Conservation (phyloP, 139 green algal genomes). For the Tetratostichococcus sp. region DNA sequence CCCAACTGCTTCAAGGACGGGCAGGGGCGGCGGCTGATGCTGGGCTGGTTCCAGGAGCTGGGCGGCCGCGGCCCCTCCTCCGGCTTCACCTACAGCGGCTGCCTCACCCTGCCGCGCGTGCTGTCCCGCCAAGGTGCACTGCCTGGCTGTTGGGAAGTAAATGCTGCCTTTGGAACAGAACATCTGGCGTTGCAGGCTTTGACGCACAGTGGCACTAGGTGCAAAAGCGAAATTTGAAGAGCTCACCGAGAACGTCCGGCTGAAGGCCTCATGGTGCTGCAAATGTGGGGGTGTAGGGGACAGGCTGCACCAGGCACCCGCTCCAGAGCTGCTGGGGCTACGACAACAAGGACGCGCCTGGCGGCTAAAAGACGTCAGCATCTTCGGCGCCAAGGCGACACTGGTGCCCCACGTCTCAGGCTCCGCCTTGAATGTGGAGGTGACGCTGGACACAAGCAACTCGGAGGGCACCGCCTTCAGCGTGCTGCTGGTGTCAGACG, state of each 20-base stretch:
- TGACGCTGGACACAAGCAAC: conserved; percentile 2
- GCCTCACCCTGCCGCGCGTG: conserved; percentile 25
- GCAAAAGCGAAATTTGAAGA: too few species aligned
- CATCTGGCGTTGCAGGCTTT: too few species aligned
- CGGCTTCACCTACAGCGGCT: conserved; percentile 29
- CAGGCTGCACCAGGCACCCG: conserved; percentile 15
- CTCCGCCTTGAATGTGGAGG: background rate
- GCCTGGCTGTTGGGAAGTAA: background rate
- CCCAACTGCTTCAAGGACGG: conserved; percentile 18
- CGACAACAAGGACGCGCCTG: background rate
- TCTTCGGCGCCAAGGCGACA: background rate
- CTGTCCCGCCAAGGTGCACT: conserved; percentile 18
- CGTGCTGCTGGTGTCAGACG: conserved; percentile 7
- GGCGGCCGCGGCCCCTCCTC: background rate
- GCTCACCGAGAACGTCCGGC: too few species aligned
- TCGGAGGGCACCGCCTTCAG: background rate
- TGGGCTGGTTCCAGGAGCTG: conserved; percentile 36
- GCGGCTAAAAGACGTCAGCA: background rate
- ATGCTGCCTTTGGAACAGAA: too few species aligned
- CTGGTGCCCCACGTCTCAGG: background rate
- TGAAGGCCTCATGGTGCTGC: too few species aligned
- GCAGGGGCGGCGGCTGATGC: conserved; percentile 17
- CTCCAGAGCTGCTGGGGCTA: conserved; percentile 5
- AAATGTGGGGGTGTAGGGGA: conserved; percentile 3
- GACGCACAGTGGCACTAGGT: too few species aligned